These are phyloP conservation scores for Globisporangium cystogenes DNA, from an alignment of 352 stramenopile species.

Conservation along the genomic window DNA sequence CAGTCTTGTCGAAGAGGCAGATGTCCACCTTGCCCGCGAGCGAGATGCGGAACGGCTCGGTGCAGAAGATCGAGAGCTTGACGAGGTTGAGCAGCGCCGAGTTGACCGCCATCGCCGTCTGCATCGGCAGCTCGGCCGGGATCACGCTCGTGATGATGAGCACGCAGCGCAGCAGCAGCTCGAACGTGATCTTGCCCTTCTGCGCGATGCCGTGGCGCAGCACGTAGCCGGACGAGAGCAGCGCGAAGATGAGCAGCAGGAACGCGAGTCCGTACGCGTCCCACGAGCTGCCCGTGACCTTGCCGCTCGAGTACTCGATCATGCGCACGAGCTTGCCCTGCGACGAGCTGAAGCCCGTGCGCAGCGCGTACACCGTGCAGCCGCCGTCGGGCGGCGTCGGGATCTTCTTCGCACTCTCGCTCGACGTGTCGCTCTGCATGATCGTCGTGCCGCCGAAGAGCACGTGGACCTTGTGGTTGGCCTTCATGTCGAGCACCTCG, in stretches of 20 bases:
- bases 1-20: slow-evolving; percentile 99
- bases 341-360: slow-evolving; percentile 96
- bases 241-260: slow-evolving; percentile 95
- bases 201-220: slow-evolving; percentile 84
- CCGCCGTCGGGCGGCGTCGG: slow-evolving; percentile 87
- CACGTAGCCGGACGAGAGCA: slow-evolving; percentile 93
- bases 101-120: slow-evolving; percentile 97
- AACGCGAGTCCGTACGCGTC: slow-evolving; percentile 97
- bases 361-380: slow-evolving; percentile 92
- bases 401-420: slow-evolving; percentile 33
- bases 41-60: slow-evolving; percentile 97
- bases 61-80: slow-evolving; percentile 97
- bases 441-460: slow-evolving; percentile 93
- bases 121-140: slow-evolving; percentile 97
- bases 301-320: slow-evolving; percentile 97
- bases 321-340: slow-evolving; percentile 98
- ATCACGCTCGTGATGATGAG: slow-evolving; percentile 99
- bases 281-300: slow-evolving; percentile 91
- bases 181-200: slow-evolving; percentile 93
- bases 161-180: slow-evolving; percentile 96
- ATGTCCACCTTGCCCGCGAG: slow-evolving; percentile 95
- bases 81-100: slow-evolving; percentile 93
- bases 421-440: slow-evolving; percentile 75
- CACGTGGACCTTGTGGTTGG: slow-evolving; percentile 85
- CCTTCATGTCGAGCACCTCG: slow-evolving; percentile 82